These are phyloP conservation scores for Asterella californica DNA, from an alignment of 225 moss, liverwort and hornwort species.

Conservation along the genomic window DNA sequence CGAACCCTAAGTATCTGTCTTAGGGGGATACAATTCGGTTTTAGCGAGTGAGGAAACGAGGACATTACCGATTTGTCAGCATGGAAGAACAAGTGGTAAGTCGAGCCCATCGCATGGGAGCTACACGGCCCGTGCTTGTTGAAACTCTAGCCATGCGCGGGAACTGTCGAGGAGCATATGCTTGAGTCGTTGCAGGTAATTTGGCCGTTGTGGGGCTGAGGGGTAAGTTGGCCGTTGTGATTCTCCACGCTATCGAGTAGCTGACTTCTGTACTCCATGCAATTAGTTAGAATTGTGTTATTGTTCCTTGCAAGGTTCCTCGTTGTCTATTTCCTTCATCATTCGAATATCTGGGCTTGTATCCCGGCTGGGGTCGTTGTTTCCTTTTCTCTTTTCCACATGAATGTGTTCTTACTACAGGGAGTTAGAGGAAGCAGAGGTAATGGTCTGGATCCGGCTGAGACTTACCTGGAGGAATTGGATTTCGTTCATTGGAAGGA, in stretches of 20 bases:
- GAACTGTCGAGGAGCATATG: conserved; percentile 98
- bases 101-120: conserved; percentile 95
- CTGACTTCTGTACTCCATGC: background rate
- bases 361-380: background rate
- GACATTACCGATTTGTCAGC: conserved; percentile 39
- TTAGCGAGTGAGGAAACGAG: conserved; percentile 22
- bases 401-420: background rate
- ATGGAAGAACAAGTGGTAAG: conserved; percentile 97
- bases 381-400: too few species aligned
- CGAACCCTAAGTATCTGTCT: conserved; percentile 68
- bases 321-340: background rate
- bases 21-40: conserved; percentile 35
- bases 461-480: conserved; percentile 70
- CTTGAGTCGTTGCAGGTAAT: conserved; percentile 67
- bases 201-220: background rate
- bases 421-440: conserved; percentile 18
- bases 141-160: conserved; percentile 94
- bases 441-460: conserved; percentile 58
- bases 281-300: too few species aligned
- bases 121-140: conserved; percentile 76
- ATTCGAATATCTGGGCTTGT: background rate
- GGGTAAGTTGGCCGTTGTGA: conserved; percentile 31
- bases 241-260: background rate
- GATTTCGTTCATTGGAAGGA: conserved; percentile 52
- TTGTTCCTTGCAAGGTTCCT: background rate